These are phyloP conservation scores for Telopea speciosissima DNA, from an alignment of 177 flowering plant genomes.

Conservation along the genomic window DNA sequence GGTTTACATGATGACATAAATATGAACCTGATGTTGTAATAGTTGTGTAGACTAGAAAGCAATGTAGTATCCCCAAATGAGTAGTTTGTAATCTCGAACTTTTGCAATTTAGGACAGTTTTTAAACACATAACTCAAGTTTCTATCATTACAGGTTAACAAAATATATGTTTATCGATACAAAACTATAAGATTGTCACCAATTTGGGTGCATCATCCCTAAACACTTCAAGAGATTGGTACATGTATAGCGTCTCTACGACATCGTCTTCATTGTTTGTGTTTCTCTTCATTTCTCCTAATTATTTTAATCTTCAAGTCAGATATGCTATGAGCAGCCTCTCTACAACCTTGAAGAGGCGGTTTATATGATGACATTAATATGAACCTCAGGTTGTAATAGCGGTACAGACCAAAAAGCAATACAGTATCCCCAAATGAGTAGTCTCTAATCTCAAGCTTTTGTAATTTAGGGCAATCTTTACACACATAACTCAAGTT, in stretches of 20 bases:
- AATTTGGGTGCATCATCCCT: slow-evolving; percentile 58
- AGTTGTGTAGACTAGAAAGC: slow-evolving; percentile 73
- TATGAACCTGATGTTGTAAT: slow-evolving; percentile 81
- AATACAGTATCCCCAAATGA: slow-evolving; percentile 80
- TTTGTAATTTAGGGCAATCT: slow-evolving; percentile 77
- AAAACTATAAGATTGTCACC: slow-evolving; percentile 54
- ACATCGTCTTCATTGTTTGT: slow-evolving; percentile 21
- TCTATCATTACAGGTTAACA: too few species aligned
- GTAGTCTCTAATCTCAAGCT: slow-evolving; percentile 89
- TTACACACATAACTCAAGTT: slow-evolving; percentile 63
- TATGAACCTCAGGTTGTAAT: slow-evolving; percentile 81
- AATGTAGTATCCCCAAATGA: slow-evolving; percentile 80
- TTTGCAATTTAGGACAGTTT: too few species aligned
- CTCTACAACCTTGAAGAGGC: slow-evolving; percentile 54
- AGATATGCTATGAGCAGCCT: slow-evolving; percentile 58
- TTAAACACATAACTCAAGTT: too few species aligned
- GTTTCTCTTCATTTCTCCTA: slow-evolving; percentile 23
- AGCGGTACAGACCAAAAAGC: slow-evolving; percentile 73
- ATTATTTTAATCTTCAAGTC: slow-evolving; percentile 70
- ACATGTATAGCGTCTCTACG: too few species aligned
- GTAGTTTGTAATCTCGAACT: slow-evolving; percentile 88
- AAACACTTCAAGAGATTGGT: too few species aligned
- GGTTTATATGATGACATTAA: slow-evolving; percentile 82
- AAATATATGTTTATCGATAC: too few species aligned
- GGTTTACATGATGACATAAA: slow-evolving; percentile 83